phyloP scores from a whole-genome alignment of 2,329 filamentous ascomycete genomes.

The Beauveria pseudobassiana region DNA sequence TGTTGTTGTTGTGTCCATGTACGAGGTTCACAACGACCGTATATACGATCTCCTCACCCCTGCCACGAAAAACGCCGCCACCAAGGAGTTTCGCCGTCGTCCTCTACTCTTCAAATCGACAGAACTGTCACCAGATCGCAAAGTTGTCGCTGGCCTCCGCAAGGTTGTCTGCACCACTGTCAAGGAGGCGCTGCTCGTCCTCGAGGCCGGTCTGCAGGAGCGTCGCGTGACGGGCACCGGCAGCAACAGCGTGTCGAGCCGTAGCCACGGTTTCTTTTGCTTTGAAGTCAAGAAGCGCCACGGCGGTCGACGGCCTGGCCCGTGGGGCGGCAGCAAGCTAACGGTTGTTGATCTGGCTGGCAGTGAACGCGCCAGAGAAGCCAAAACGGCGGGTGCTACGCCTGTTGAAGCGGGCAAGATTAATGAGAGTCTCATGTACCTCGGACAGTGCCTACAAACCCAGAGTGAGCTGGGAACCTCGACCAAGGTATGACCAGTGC shows the following conservation, averaged over 20 bases:
- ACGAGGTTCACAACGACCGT: constrained; percentile 97
- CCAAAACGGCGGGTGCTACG: constrained; percentile 88
- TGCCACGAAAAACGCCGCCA: constrained; percentile 48
- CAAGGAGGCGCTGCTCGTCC: constrained; percentile 77
- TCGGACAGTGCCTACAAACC: constrained; percentile 94
- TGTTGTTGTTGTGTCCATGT: constrained; percentile 89
- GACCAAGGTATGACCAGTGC: constrained; percentile 52
- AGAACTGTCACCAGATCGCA: constrained; percentile 80
- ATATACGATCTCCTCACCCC: constrained; percentile 87
- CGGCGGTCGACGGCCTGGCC: constrained; percentile 35
- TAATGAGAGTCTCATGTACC: constrained; percentile 96
- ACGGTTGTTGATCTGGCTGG: constrained; percentile 90
- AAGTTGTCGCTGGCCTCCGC: constrained; percentile 83
- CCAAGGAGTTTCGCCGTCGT: constrained; percentile 67
- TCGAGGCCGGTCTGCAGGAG: constrained; percentile 84
- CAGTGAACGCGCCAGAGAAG: constrained; percentile 85
- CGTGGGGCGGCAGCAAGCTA: constrained; percentile 70
- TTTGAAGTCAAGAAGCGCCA: constrained; percentile 84
- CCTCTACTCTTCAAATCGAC: constrained; percentile 88
- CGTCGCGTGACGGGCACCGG: constrained; percentile 82
- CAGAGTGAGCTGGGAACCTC: constrained; percentile 72
- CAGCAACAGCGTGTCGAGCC: constrained; percentile 84
- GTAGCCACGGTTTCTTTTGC: constrained; percentile 94
- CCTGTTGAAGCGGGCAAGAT: constrained; percentile 96
- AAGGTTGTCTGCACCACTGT: constrained; percentile 83